Base-by-base conservation (phyloP, 225 moss, liverwort and hornwort genomes). In the Marchantia polymorpha region DNA sequence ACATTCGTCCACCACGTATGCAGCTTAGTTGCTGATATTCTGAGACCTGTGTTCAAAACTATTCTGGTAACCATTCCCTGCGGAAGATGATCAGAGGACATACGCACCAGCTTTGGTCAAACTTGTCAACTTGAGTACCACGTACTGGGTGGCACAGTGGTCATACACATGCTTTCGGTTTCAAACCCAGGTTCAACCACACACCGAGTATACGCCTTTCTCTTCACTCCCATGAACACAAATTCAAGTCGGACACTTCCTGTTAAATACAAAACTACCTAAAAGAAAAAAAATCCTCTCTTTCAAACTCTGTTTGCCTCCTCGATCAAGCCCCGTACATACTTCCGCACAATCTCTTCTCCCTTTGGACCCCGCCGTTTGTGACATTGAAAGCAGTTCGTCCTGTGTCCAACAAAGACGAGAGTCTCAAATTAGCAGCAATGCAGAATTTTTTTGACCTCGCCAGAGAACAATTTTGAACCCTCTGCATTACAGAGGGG, bases 311-410 rank as follows among this genome's bases (percentile, higher is more conserved):
- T 88, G 81, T 87, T 91, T 3, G 88, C 75, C 39, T 99, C 97
- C 75, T 99, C 97, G 82, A 99, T 99, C 89, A 99, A 84, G 80
- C 90, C 86, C 80, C 97, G 97, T 66, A 99, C 95, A 86, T 99
- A 99, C 82, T 99, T 99, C 86, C 97, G 89, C 82, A 99, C 97
- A 78, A 99, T 93, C 69, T 99, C 97, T 76, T 99, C 97, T 87
- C 97, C 97, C 84, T 93, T 99, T 30, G 78, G 85, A 53, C 94
- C 95, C 69, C 97, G 91, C 77, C 94, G 89, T 83, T 99, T 99
- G 87, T 99, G 94, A 85, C 97, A 99, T 85, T 99, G 97, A 82
- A 99, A 99, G 89, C 97, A 99, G 83, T 95, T 94, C 73, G 97
- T 94, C 89, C 97, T 99, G 89, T 88, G 83, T 84, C 76, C 74